Evolutionary conservation across 2,329 filamentous ascomycete genomes (phyloP).

Genomic region (Sclerotinia trifoliorum): DNA sequence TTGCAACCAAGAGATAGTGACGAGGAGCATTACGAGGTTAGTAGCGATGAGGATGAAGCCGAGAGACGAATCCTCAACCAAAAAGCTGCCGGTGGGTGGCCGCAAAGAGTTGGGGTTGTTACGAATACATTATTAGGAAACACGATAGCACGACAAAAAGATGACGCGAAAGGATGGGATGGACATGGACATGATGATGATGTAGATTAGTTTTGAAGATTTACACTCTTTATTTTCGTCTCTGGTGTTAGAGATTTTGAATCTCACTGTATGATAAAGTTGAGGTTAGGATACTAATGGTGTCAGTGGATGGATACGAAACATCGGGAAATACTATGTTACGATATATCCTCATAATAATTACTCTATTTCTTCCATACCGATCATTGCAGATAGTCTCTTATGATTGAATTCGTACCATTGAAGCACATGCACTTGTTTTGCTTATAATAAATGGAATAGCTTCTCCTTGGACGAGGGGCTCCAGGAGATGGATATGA

Average conservation of each 20-base stretch:
- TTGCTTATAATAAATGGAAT: background rate
- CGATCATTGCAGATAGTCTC: background rate
- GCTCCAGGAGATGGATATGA: background rate
- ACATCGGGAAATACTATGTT: background rate
- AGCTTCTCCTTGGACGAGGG: background rate
- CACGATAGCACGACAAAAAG: slow-evolving; percentile 37
- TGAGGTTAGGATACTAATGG: background rate
- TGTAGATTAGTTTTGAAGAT: slow-evolving; percentile 15
- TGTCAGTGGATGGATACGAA: background rate
- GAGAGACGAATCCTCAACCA: slow-evolving; percentile 31
- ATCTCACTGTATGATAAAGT: slow-evolving; percentile 7
- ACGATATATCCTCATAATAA: background rate
- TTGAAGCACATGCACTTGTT: too few relatives aligned
- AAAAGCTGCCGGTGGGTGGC: slow-evolving; percentile 35
- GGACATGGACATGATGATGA: slow-evolving; percentile 30
- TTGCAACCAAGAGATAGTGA: slow-evolving; percentile 30
- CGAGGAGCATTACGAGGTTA: slow-evolving; percentile 38
- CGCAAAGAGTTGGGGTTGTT: slow-evolving; percentile 36
- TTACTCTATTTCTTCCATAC: background rate
- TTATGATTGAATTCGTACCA: background rate
- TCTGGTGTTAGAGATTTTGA: background rate
- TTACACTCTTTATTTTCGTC: background rate
- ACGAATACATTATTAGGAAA: slow-evolving; percentile 40
- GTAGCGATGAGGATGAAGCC: slow-evolving; percentile 37
- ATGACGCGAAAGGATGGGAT: slow-evolving; percentile 35